Evolutionary conservation across 768 basidiomycete species (phyloP).

Genomic region (Termitomyces sp.): DNA sequence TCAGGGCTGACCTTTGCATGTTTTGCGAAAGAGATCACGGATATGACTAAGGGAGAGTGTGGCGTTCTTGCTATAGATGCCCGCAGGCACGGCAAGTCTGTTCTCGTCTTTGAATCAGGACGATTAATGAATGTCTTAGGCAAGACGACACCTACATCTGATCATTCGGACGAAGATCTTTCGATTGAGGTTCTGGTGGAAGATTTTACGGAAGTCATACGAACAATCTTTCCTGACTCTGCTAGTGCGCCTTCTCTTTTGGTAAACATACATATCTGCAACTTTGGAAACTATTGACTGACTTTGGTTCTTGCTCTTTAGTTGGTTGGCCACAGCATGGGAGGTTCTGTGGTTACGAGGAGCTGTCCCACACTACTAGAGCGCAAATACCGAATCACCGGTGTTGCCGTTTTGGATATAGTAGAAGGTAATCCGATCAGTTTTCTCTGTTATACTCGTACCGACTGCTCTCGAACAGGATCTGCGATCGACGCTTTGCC

Average conservation of each 20-base stretch:
- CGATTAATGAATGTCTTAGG: slow-evolving; percentile 37
- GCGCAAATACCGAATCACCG: slow-evolving; percentile 67
- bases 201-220: slow-evolving; percentile 73
- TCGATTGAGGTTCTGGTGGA: slow-evolving; percentile 68
- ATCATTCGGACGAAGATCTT: slow-evolving; percentile 52
- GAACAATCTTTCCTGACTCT: slow-evolving; percentile 67
- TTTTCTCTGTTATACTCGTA: background rate
- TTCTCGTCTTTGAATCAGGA: background rate
- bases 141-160: slow-evolving; percentile 53
- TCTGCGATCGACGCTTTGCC: slow-evolving; percentile 92
- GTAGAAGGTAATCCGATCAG: slow-evolving; percentile 65
- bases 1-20: slow-evolving; percentile 88
- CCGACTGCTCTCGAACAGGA: slow-evolving; percentile 43
- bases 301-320: slow-evolving; percentile 24
- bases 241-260: slow-evolving; percentile 66
- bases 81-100: slow-evolving; percentile 76
- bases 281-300: background rate
- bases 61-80: slow-evolving; percentile 85
- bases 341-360: slow-evolving; percentile 83
- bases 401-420: slow-evolving; percentile 82
- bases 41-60: slow-evolving; percentile 62
- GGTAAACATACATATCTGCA: slow-evolving; percentile 40
- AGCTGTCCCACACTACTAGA: slow-evolving; percentile 67
- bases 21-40: slow-evolving; percentile 77
- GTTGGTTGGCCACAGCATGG: slow-evolving; percentile 97